phyloP scores from a whole-genome alignment of 2,329 filamentous ascomycete genomes.

The Dactylellina haptotyla region DNA sequence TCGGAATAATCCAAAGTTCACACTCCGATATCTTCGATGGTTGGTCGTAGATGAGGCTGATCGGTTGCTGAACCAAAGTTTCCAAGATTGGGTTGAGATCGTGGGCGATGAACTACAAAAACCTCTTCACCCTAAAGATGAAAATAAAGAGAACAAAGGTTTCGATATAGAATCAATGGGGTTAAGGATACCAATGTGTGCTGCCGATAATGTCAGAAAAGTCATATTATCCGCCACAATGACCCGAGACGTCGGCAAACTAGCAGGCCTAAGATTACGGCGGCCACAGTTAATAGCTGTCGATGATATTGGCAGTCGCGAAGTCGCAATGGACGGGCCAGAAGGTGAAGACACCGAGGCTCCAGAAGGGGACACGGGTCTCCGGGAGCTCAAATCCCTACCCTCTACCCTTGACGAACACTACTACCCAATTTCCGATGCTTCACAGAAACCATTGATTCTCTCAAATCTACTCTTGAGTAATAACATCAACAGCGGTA shows the following conservation, averaged over 20 bases:
- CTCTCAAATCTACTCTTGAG: conserved; percentile 75
- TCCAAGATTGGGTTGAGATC: conserved; percentile 85
- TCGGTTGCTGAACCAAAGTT: conserved; percentile 87
- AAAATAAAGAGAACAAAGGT: not conserved
- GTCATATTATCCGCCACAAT: conserved; percentile 91
- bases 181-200: conserved; percentile 53
- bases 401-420: conserved; percentile 69
- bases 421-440: conserved; percentile 75
- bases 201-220: conserved; percentile 72
- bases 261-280: conserved; percentile 76
- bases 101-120: conserved; percentile 73
- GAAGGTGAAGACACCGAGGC: conserved; percentile 59
- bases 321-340: conserved; percentile 57
- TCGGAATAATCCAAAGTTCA: conserved; percentile 82
- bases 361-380: conserved; percentile 69
- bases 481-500: conserved; percentile 62
- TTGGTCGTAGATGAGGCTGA: conserved; percentile 94
- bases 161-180: conserved; percentile 57
- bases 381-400: conserved; percentile 36
- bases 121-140: conserved; percentile 66
- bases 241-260: conserved; percentile 82
- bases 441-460: conserved; percentile 80
- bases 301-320: conserved; percentile 65
- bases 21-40: conserved; percentile 81
- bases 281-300: conserved; percentile 81